phyloP scores from a whole-genome alignment of 306 rosid species.

The Boehmeria nivea region DNA sequence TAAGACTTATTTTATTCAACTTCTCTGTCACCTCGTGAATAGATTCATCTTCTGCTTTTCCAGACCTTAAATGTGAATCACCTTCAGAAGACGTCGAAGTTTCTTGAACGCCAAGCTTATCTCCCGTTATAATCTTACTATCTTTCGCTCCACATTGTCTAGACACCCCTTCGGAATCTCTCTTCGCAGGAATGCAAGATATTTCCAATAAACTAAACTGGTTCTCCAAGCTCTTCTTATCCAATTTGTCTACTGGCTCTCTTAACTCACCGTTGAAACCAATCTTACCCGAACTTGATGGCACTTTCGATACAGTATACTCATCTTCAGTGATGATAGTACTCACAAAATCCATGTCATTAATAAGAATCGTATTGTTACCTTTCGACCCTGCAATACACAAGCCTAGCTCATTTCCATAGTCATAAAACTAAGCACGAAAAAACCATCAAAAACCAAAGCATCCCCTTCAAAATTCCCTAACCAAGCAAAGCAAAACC shows the following conservation, averaged over 20 bases:
- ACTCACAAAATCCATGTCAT: conserved; percentile 63
- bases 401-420: conserved; percentile 42
- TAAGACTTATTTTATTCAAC: conserved; percentile 24
- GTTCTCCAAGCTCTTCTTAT: conserved; percentile 10
- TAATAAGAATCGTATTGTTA: conserved; percentile 26
- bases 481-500: conserved; percentile 10
- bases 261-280: conserved; percentile 25
- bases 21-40: conserved; percentile 30
- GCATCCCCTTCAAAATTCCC: conserved; percentile 9
- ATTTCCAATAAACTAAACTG: conserved; percentile 31
- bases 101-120: conserved; percentile 26
- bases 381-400: conserved; percentile 61
- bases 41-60: conserved; percentile 30
- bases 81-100: conserved; percentile 28
- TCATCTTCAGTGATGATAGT: conserved; percentile 61
- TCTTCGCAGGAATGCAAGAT: conserved; percentile 24
- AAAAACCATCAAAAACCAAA: neutral
- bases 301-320: conserved; percentile 68
- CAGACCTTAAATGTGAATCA: conserved; percentile 24
- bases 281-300: conserved; percentile 33
- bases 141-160: conserved; percentile 24
- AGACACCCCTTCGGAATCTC: conserved; percentile 31
- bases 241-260: conserved; percentile 17
- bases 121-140: conserved; percentile 22
- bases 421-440: conserved; percentile 12